Percentiles rank a stretch among this genome's conserved stretches.
Evolutionary conservation across 2,329 filamentous ascomycete species (phyloP).

Genomic region (Diplodia sapinea): DNA sequence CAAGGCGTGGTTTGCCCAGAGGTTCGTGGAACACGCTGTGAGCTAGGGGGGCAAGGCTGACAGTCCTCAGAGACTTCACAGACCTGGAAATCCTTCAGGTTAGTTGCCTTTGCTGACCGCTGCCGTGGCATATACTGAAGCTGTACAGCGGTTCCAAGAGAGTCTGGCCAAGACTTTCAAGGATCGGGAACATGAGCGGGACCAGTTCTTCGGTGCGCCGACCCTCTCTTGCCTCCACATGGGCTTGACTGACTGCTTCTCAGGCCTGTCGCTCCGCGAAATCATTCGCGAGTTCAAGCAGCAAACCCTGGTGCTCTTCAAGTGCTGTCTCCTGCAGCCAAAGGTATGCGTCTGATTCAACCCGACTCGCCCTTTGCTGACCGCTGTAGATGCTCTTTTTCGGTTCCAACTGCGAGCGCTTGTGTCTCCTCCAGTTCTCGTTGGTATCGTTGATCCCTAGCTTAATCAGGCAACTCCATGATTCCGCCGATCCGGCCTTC

Average conservation of each 20-base stretch:
- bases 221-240: slow-evolving; percentile 35
- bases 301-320: slow-evolving; percentile 92
- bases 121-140: slow-evolving; percentile 22
- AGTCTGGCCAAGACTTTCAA: slow-evolving; percentile 68
- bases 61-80: slow-evolving; percentile 71
- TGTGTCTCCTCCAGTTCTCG: slow-evolving; percentile 69
- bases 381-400: slow-evolving; percentile 89
- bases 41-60: slow-evolving; percentile 31
- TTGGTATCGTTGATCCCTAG: slow-evolving; percentile 94
- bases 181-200: slow-evolving; percentile 73
- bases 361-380: slow-evolving; percentile 33
- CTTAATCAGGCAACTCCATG: slow-evolving; percentile 86
- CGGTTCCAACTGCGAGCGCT: slow-evolving; percentile 57
- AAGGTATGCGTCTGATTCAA: slow-evolving; percentile 66
- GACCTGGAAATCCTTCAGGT: slow-evolving; percentile 84
- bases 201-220: slow-evolving; percentile 77
- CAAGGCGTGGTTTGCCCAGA: slow-evolving; percentile 94
- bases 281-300: slow-evolving; percentile 93
- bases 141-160: slow-evolving; percentile 78
- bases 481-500: slow-evolving; percentile 92
- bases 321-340: slow-evolving; percentile 89
- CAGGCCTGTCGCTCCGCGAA: slow-evolving; percentile 78
- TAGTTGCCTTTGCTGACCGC: neutral
- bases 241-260: slow-evolving; percentile 37
- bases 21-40: slow-evolving; percentile 47